Evolutionary conservation across 352 stramenopile genomes (phyloP).

Genomic region (Phytophthora fragariae): DNA sequence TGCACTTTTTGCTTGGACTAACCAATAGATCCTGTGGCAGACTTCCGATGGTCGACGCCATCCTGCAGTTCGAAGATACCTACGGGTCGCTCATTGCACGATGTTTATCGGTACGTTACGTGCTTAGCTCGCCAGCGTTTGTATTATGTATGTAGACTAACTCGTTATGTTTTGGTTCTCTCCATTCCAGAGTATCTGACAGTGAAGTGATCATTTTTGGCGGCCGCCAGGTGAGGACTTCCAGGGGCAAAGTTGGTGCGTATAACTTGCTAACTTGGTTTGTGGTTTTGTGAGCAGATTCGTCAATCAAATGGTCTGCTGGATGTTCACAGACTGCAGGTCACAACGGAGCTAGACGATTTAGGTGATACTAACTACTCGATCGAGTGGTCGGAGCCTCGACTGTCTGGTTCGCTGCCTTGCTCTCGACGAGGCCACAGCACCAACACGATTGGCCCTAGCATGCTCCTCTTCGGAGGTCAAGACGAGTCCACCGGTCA

Average conservation of each 20-base stretch:
- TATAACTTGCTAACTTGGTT: neutral
- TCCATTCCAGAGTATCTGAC: conserved; percentile 41
- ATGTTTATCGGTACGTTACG: conserved; percentile 51
- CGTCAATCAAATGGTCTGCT: conserved; percentile 69
- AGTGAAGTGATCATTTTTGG: conserved; percentile 69
- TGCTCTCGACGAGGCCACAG: conserved; percentile 64
- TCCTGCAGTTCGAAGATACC: conserved; percentile 29
- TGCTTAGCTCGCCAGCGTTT: neutral
- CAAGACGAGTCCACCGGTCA: conserved; percentile 58
- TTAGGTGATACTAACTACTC: conserved; percentile 21
- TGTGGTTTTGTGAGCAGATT: conserved; percentile 45
- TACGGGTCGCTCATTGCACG: conserved; percentile 62
- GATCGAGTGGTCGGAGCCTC: conserved; percentile 51
- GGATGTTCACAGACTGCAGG: conserved; percentile 52
- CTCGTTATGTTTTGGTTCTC: neutral
- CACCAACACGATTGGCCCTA: conserved; percentile 60
- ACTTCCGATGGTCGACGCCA: conserved; percentile 69
- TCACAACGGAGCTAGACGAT: conserved; percentile 12
- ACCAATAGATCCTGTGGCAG: neutral
- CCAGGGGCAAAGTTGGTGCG: neutral
- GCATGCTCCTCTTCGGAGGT: conserved; percentile 71
- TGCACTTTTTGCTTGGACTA: neutral
- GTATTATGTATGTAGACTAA: neutral
- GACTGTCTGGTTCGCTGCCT: conserved; percentile 48
- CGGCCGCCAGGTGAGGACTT: conserved; percentile 58